phyloP scores from a whole-genome alignment of 768 basidiomycete genomes.

The Mycena maculata region DNA sequence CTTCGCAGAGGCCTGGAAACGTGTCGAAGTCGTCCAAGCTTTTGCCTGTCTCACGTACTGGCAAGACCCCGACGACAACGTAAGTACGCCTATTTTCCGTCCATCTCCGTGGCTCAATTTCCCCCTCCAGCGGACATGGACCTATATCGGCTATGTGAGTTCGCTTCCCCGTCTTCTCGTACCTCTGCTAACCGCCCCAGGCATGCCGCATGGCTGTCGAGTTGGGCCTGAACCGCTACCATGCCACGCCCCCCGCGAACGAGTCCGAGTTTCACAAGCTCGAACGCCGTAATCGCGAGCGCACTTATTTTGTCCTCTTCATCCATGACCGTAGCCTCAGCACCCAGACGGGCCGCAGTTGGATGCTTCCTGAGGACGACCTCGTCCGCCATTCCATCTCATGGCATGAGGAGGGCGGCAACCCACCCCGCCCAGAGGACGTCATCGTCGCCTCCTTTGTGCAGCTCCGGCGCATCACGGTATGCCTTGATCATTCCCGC shows the following conservation, averaged over 20 bases:
- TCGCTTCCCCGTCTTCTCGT: constrained; percentile 17
- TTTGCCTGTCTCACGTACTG: constrained; percentile 92
- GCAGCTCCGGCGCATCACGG: constrained; percentile 82
- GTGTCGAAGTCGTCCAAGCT: constrained; percentile 89
- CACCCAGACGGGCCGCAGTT: constrained; percentile 86
- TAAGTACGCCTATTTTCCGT: constrained; percentile 46
- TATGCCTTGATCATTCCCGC: constrained; percentile 49
- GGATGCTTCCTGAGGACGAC: constrained; percentile 92
- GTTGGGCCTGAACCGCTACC: constrained; percentile 80
- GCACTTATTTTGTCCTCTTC: constrained; percentile 87
- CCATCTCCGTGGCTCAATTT: constrained; percentile 34
- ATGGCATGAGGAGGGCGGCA: constrained; percentile 77
- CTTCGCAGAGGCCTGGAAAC: constrained; percentile 81
- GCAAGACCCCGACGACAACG: constrained; percentile 89
- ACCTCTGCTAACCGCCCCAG: constrained; percentile 48
- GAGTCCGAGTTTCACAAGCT: constrained; percentile 75
- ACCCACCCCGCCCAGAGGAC: constrained; percentile 76
- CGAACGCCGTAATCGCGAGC: constrained; percentile 86
- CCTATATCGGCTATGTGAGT: constrained; percentile 86
- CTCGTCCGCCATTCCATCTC: constrained; percentile 73
- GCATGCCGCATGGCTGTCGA: constrained; percentile 92
- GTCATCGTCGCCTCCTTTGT: constrained; percentile 84
- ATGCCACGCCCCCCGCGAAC: constrained; percentile 61
- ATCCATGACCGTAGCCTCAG: constrained; percentile 88
- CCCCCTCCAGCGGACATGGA: constrained; percentile 78